Percentiles rank a stretch among this genome's conserved stretches.
Conservation (phyloP, 192 early-diverging fungal species). For the Phlyctochytrium arcticum region DNA sequence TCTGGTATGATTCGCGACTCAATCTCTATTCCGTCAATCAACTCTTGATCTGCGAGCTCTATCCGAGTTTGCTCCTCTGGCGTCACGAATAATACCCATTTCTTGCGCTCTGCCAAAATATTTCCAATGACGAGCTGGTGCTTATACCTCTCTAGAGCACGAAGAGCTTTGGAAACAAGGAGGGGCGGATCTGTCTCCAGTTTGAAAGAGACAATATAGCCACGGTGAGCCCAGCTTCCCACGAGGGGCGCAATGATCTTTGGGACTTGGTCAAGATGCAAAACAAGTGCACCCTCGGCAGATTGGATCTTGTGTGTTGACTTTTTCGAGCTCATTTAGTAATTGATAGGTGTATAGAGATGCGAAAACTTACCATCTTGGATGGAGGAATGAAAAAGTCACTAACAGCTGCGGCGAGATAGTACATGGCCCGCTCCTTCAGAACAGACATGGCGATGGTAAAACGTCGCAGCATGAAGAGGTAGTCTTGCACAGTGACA, state of each 20-base stretch:
- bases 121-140: slow-evolving; percentile 99
- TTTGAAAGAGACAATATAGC: slow-evolving; percentile 98
- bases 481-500: slow-evolving; percentile 87
- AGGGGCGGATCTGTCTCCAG: slow-evolving; percentile 87
- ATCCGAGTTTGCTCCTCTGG: slow-evolving; percentile 32
- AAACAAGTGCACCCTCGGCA: slow-evolving; percentile 72
- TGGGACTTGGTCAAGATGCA: slow-evolving; percentile 94
- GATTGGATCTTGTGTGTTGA: slow-evolving; percentile 98
- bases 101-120: slow-evolving; percentile 83
- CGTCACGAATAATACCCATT: slow-evolving; percentile 60
- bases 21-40: slow-evolving; percentile 57
- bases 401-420: slow-evolving; percentile 95
- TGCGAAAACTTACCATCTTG: slow-evolving; percentile 70
- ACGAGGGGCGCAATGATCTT: slow-evolving; percentile 94
- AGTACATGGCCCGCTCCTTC: slow-evolving; percentile 79
- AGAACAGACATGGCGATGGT: slow-evolving; percentile 65
- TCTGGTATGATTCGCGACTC: slow-evolving; percentile 71
- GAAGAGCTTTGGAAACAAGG: slow-evolving; percentile 73
- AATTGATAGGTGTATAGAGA: no score
- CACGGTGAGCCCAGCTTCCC: slow-evolving; percentile 81
- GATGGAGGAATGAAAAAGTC: slow-evolving; percentile 97
- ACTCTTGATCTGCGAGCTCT: slow-evolving; percentile 48
- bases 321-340: no score
- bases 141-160: slow-evolving; percentile 79
- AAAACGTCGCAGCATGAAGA: slow-evolving; percentile 79